Conservation (phyloP, 2,329 filamentous ascomycete species). For the Beauveria caledonica region DNA sequence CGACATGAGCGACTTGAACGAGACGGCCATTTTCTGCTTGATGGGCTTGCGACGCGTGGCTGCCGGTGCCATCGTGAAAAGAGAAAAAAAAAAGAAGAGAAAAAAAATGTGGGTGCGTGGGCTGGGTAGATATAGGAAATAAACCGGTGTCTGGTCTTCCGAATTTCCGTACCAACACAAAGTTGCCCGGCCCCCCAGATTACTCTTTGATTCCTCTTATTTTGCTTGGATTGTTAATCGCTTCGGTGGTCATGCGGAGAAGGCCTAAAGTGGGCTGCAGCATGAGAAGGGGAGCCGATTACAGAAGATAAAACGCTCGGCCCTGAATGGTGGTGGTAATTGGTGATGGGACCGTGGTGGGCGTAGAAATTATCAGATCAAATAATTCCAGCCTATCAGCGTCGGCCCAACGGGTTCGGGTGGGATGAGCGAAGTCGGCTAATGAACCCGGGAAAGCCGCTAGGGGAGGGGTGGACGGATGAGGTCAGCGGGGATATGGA, state of each 20-base stretch:
- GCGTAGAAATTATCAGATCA: constrained; percentile 11
- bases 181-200: background rate
- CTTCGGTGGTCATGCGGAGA: background rate
- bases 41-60: constrained; percentile 21
- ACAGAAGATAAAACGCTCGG: constrained; percentile 1
- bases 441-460: background rate
- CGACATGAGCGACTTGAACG: constrained; percentile 32
- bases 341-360: constrained; percentile 1
- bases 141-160: background rate
- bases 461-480: background rate
- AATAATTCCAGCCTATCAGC: constrained; percentile 1
- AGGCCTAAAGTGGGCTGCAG: background rate
- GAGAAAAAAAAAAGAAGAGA: constrained; percentile 10
- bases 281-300: background rate
- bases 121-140: background rate
- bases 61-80: constrained; percentile 4
- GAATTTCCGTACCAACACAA: background rate
- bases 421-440: constrained; percentile 1
- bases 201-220: background rate
- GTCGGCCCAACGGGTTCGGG: background rate
- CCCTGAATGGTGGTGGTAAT: background rate
- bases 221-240: background rate
- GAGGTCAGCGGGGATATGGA: background rate
- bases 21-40: constrained; percentile 35
- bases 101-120: constrained; percentile 7